Conservation (phyloP, 495 filamentous ascomycete species). For the Neurospora sp. region DNA sequence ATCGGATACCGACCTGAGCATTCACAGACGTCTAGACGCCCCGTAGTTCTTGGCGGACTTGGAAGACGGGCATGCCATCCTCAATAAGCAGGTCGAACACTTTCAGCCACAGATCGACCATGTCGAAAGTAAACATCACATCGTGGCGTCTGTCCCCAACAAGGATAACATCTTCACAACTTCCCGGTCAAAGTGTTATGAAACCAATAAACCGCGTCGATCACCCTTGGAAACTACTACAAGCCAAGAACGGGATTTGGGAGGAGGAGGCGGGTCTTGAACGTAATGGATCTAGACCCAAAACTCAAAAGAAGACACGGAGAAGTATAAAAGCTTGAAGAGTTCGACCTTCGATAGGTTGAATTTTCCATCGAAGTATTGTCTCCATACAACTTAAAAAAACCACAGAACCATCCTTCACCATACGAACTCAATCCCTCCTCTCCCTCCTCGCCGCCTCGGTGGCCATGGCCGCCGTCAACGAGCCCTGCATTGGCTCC, state of each 20-base stretch:
- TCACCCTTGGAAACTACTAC: background rate
- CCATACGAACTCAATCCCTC: background rate
- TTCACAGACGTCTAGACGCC: background rate
- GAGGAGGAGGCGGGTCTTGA: background rate
- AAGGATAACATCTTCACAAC: background rate
- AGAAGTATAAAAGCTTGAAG: background rate
- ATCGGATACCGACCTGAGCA: background rate
- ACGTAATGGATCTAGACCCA: background rate
- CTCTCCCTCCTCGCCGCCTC: constrained; percentile 14
- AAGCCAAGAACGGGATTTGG: background rate
- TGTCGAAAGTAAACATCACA: background rate
- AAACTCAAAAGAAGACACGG: background rate
- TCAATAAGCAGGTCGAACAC: background rate
- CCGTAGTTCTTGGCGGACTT: background rate
- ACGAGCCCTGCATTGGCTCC: constrained; percentile 27
- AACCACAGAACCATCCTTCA: background rate
- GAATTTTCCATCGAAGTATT: too few species aligned
- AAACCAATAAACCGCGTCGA: background rate
- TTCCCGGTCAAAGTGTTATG: background rate
- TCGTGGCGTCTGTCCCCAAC: background rate
- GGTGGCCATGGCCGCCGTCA: constrained; percentile 20
- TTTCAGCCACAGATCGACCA: background rate
- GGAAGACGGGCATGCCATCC: background rate
- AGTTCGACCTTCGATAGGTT: background rate
- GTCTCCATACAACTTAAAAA: background rate